These are phyloP conservation scores for Musa balbisiana DNA, from an alignment of 202 grass and related monocot genomes.

Conservation along the genomic window DNA sequence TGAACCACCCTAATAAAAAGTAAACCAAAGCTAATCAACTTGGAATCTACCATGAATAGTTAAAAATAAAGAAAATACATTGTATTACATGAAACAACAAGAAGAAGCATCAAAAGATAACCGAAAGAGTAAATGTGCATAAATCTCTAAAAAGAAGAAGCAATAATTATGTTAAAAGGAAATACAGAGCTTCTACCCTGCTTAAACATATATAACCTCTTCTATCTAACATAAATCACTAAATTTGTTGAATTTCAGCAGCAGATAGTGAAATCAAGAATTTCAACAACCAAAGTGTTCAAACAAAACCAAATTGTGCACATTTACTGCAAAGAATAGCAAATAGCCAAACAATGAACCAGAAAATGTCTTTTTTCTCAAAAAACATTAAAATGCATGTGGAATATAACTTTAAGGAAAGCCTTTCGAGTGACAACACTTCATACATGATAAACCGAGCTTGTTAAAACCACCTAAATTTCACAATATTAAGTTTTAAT, in stretches of 20 bases:
- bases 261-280: too few relatives aligned
- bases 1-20: slow-evolving; percentile 65
- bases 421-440: not conserved
- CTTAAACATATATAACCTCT: too few relatives aligned
- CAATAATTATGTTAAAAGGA: too few relatives aligned
- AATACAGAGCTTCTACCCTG: too few relatives aligned
- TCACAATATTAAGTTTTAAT: not conserved
- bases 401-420: not conserved
- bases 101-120: not conserved
- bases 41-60: not conserved
- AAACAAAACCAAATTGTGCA: too few relatives aligned
- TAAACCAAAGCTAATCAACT: not conserved
- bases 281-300: too few relatives aligned
- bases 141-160: too few relatives aligned
- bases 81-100: not conserved
- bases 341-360: too few relatives aligned
- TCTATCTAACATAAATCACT: too few relatives aligned
- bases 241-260: too few relatives aligned
- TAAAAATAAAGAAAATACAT: not conserved
- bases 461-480: not conserved
- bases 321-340: too few relatives aligned
- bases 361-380: too few relatives aligned
- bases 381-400: not conserved
- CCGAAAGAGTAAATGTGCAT: not conserved
- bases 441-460: not conserved